Evolutionary conservation across 768 basidiomycete genomes (phyloP).

Genomic region (Boletus reticulatus): DNA sequence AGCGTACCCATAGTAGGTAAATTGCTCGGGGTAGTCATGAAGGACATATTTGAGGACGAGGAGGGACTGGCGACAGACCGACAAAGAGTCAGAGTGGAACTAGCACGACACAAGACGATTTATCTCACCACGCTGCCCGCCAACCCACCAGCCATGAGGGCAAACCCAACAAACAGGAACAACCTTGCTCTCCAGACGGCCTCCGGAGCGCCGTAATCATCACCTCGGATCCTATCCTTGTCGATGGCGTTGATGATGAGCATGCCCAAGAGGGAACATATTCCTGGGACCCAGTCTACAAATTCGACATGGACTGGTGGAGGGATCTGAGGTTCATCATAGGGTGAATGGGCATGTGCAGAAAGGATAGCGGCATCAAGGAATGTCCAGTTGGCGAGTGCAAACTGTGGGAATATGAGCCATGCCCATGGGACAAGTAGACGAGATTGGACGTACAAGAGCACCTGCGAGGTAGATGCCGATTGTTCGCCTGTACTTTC

Average conservation of each 20-base stretch:
- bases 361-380: slow-evolving; percentile 91
- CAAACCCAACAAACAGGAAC: slow-evolving; percentile 93
- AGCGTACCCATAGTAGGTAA: slow-evolving; percentile 89
- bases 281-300: slow-evolving; percentile 96
- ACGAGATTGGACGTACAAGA: slow-evolving; percentile 60
- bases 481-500: slow-evolving; percentile 74
- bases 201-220: slow-evolving; percentile 78
- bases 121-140: slow-evolving; percentile 92
- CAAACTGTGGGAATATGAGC: slow-evolving; percentile 56
- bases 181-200: slow-evolving; percentile 91
- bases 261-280: slow-evolving; percentile 91
- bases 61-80: slow-evolving; percentile 56
- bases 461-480: slow-evolving; percentile 93
- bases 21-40: slow-evolving; percentile 66
- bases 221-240: slow-evolving; percentile 82
- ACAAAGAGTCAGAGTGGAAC: neutral
- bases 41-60: slow-evolving; percentile 90
- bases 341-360: slow-evolving; percentile 76
- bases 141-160: slow-evolving; percentile 94
- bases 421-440: neutral
- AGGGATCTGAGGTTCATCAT: slow-evolving; percentile 64
- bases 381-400: slow-evolving; percentile 93
- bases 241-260: slow-evolving; percentile 92
- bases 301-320: slow-evolving; percentile 83
- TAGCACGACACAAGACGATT: neutral